These are phyloP conservation scores for Gossypium trilobum DNA, from an alignment of 441 rosid species.

Conservation along the genomic window DNA sequence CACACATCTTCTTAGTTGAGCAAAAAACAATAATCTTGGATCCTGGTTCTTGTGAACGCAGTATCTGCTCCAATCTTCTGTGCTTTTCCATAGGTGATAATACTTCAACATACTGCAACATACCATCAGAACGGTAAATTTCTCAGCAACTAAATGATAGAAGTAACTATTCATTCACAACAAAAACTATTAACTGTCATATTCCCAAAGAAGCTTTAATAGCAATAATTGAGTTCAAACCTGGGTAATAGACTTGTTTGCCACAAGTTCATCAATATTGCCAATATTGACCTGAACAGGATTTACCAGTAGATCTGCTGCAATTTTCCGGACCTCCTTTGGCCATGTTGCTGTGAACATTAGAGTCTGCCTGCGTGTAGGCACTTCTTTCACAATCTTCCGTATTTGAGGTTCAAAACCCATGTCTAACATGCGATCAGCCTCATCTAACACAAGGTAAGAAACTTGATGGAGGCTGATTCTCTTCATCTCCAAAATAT, in stretches of 20 bases:
- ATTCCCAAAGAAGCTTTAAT: neutral
- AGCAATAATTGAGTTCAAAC: slow-evolving; percentile 26
- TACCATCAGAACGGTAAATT: slow-evolving; percentile 1
- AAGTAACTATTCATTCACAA: neutral
- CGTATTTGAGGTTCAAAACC: slow-evolving; percentile 97
- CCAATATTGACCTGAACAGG: slow-evolving; percentile 98
- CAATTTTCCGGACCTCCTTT: slow-evolving; percentile 90
- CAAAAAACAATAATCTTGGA: slow-evolving; percentile 89
- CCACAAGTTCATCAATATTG: slow-evolving; percentile 92
- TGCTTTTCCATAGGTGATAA: slow-evolving; percentile 80
- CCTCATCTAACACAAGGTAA: slow-evolving; percentile 96
- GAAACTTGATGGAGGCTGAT: slow-evolving; percentile 80
- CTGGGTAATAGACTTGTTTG: slow-evolving; percentile 95
- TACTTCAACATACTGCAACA: slow-evolving; percentile 63
- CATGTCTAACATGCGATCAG: slow-evolving; percentile 99
- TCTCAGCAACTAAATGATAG: neutral
- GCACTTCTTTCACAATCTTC: slow-evolving; percentile 89
- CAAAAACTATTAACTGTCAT: neutral
- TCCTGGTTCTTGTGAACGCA: slow-evolving; percentile 88
- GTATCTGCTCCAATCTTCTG: slow-evolving; percentile 80
- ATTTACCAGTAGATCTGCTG: slow-evolving; percentile 82
- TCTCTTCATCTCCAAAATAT: slow-evolving; percentile 92
- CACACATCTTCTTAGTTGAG: slow-evolving; percentile 97
- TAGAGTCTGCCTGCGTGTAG: slow-evolving; percentile 87
- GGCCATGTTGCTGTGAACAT: slow-evolving; percentile 99